Evolutionary conservation across 495 filamentous ascomycete genomes (phyloP).

Genomic region (Aspergillus nidulans): DNA sequence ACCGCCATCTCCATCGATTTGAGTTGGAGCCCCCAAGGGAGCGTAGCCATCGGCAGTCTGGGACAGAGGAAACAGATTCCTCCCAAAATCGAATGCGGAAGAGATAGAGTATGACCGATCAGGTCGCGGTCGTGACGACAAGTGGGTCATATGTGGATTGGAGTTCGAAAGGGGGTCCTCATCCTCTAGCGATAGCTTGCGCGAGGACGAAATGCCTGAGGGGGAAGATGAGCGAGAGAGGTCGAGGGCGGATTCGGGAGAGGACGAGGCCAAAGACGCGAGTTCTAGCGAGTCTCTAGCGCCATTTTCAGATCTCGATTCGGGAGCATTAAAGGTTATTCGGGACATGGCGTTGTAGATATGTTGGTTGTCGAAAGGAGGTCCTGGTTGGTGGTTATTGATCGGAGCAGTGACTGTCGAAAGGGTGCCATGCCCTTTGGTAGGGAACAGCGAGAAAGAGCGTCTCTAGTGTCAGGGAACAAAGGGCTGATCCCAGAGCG

Average conservation of each 20-base stretch:
- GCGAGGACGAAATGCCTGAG: conserved; percentile 84
- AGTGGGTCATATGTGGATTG: conserved; percentile 43
- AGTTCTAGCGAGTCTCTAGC: conserved; percentile 91
- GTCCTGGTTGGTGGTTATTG: conserved; percentile 1
- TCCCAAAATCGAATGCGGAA: conserved; percentile 89
- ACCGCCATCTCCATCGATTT: conserved; percentile 41
- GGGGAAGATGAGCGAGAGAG: conserved; percentile 70
- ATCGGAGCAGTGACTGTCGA: not conserved
- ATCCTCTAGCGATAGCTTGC: conserved; percentile 81
- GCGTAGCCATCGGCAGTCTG: conserved; percentile 78
- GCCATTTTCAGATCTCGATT: conserved; percentile 25
- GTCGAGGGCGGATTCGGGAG: conserved; percentile 46
- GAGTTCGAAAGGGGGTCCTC: conserved; percentile 70
- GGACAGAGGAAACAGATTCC: conserved; percentile 89
- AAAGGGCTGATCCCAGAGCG: conserved; percentile 12
- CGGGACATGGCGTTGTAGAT: conserved; percentile 30
- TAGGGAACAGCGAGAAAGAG: not conserved
- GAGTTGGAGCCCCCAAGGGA: conserved; percentile 68
- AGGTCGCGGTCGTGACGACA: conserved; percentile 45
- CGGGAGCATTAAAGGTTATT: conserved; percentile 24
- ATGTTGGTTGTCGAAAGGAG: not conserved
- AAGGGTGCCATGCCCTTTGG: conserved; percentile 5
- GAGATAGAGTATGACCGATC: conserved; percentile 79
- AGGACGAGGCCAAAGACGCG: conserved; percentile 83
- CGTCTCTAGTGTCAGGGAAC: not conserved